Conservation (phyloP, 371 early-diverging fungal species). For the Dinochytrium kinnereticum region DNA sequence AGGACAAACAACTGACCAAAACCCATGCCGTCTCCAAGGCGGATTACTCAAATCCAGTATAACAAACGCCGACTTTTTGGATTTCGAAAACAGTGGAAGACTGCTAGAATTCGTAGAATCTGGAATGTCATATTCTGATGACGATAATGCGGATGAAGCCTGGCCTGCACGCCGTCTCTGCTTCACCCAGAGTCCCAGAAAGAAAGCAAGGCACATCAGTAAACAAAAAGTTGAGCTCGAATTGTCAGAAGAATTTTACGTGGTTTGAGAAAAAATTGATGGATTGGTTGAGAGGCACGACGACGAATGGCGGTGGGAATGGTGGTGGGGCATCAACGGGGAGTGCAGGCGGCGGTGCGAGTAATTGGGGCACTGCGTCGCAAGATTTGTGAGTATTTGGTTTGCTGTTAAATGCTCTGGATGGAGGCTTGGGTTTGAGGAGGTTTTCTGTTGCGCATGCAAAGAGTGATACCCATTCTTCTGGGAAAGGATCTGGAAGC, state of each 20-base stretch:
- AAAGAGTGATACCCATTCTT: neutral
- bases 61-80: neutral
- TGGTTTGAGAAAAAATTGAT: neutral
- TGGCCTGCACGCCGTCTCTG: too few species aligned
- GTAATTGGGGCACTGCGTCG: neutral
- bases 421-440: neutral
- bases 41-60: neutral
- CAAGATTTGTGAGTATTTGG: constrained; percentile 9
- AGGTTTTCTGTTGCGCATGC: too few species aligned
- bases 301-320: too few species aligned
- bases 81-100: too few species aligned
- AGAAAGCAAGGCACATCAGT: neutral
- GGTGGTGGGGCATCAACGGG: neutral
- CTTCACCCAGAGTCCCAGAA: neutral
- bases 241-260: neutral
- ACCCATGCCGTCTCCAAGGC: neutral
- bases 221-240: neutral
- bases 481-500: too few species aligned
- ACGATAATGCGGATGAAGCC: too few species aligned
- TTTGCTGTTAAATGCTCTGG: neutral
- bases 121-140: too few species aligned
- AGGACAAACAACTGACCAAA: neutral
- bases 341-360: neutral
- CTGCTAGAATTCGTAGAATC: too few species aligned
- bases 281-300: neutral